Percentiles rank a stretch among this genome's conserved stretches.
These are phyloP conservation scores for Raphanus hybrid DNA, from an alignment of 441 rosid genomes.

Conservation along the genomic window DNA sequence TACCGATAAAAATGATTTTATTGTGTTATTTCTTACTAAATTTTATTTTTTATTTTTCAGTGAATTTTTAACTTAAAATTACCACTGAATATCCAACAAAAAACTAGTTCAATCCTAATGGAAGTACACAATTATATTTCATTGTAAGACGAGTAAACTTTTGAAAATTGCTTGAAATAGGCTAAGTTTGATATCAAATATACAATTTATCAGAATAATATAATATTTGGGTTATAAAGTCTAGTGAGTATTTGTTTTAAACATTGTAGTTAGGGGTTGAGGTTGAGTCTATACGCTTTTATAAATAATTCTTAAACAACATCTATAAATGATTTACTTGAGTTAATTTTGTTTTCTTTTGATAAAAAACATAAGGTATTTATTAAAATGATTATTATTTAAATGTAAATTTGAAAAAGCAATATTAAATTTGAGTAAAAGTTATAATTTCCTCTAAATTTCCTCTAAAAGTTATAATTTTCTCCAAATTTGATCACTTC, in stretches of 20 bases:
- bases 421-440: too few species aligned
- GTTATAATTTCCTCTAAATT: too few species aligned
- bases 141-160: not conserved
- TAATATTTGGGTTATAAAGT: not conserved
- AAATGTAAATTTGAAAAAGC: too few species aligned
- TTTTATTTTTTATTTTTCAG: not conserved
- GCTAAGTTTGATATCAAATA: not conserved
- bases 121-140: not conserved
- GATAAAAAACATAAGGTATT: too few species aligned
- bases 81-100: not conserved
- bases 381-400: too few species aligned
- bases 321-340: too few species aligned
- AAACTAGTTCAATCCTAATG: not conserved
- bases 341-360: too few species aligned
- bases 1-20: too few species aligned
- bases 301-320: too few species aligned
- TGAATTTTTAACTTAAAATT: too few species aligned
- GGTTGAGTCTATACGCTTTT: not conserved
- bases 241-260: not conserved
- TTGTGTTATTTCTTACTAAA: not conserved
- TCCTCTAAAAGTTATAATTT: too few species aligned
- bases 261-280: not conserved
- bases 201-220: not conserved
- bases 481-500: constrained; percentile 32
- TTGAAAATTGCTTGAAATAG: not conserved